Evolutionary conservation across 352 stramenopile species (phyloP).

Genomic region (Plasmopara viticola): DNA sequence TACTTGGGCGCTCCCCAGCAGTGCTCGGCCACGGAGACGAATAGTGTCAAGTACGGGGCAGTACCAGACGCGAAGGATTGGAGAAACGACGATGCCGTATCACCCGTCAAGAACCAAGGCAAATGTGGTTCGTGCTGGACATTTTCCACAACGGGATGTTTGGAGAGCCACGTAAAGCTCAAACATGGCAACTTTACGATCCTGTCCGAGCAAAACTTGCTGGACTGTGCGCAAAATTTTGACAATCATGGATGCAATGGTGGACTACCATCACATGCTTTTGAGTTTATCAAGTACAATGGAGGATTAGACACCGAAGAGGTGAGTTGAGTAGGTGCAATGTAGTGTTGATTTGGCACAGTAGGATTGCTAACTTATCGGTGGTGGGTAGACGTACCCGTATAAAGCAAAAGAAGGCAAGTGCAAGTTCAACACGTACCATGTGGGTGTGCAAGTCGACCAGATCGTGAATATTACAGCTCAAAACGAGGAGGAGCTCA

Average conservation of each 20-base stretch:
- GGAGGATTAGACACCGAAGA: constrained; percentile 79
- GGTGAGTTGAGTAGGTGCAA: constrained; percentile 14
- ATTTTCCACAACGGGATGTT: constrained; percentile 96
- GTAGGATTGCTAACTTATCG: background rate
- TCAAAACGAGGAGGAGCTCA: constrained; percentile 69
- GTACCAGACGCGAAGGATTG: constrained; percentile 92
- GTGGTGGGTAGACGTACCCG: constrained; percentile 40
- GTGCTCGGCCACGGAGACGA: constrained; percentile 57
- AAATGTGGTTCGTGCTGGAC: constrained; percentile 98
- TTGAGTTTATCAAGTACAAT: constrained; percentile 93
- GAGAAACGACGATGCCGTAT: constrained; percentile 89
- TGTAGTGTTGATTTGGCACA: background rate
- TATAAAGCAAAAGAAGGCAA: constrained; percentile 73
- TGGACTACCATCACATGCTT: constrained; percentile 95
- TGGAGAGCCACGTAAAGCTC: constrained; percentile 96
- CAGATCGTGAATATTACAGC: constrained; percentile 83
- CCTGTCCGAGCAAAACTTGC: constrained; percentile 97
- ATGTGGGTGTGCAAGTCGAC: constrained; percentile 65
- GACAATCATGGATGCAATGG: constrained; percentile 96
- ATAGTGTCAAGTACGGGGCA: constrained; percentile 23
- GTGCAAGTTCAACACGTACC: constrained; percentile 75
- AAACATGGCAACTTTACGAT: constrained; percentile 87
- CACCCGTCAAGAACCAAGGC: constrained; percentile 97
- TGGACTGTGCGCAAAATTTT: constrained; percentile 92
- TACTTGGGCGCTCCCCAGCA: constrained; percentile 64